Evolutionary conservation across 805 yeast genomes (phyloP), one percentile per base, ranked within the genome.

Genomic region (Cyberlindnera mycetangii): DNA sequence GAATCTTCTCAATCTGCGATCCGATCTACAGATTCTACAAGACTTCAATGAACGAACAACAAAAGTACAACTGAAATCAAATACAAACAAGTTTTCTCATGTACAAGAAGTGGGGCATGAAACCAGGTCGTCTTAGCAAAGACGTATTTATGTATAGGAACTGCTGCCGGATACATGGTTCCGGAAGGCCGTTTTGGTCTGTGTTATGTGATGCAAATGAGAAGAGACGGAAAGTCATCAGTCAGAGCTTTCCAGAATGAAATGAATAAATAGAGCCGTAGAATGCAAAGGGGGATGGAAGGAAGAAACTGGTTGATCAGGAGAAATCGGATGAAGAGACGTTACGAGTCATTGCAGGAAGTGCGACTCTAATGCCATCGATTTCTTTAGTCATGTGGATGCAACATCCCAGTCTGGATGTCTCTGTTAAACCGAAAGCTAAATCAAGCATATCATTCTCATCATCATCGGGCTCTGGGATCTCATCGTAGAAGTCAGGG

Each of bases 401-500:
- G 68, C 92, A 97, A 66, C 99, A 93, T 0, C 98, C 99, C 54
- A 93, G 72, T 62, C 99, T 78, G 19, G 97, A 88, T 8, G 99
- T 93, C 62, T 93, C 99, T 5, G 98, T 93, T 37, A 93, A 76
- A 0, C 99, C 99, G 62, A 93, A 93, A 0, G 99, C 99, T 60
- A 93, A 74, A 67, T 93, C 99, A 59, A 93, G 74, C 99, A 93
- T 93, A 66, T 93, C 99, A 62, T 93, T 92, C 66, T 93, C 99
- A 61, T 93, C 99, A 62, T 93, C 99, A 52, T 83, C 88, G 0
- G 99, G 98, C 64, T 93, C 98, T 9, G 93, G 96, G 52, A 93
- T 78, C 39, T 70, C 77, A 60, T 93, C 99, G 67, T 89, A 93
- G 63, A 72, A 89, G 37, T 85, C 97, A 1, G 99, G 98, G 62